Conservation (phyloP, 352 stramenopile genomes). For the Phytophthora podocarpi region DNA sequence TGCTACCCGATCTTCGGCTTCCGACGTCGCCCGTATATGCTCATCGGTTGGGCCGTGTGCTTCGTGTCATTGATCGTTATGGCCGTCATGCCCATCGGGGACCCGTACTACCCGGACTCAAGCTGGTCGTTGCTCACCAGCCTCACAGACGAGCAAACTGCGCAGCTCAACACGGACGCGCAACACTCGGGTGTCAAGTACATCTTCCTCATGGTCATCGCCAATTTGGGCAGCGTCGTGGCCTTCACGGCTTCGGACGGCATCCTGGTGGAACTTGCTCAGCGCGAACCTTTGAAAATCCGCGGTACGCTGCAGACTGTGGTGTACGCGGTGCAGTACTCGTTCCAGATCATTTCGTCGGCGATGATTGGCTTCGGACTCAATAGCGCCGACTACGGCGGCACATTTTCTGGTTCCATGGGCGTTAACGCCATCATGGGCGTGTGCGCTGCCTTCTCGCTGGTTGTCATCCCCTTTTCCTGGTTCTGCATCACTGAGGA, state of each 20-base stretch:
- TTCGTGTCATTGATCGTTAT: slow-evolving; percentile 34
- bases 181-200: slow-evolving; percentile 40
- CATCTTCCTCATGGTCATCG: slow-evolving; percentile 60
- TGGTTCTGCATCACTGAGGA: slow-evolving; percentile 41
- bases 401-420: slow-evolving; percentile 37
- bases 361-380: slow-evolving; percentile 38
- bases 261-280: slow-evolving; percentile 46
- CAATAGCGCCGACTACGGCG: slow-evolving; percentile 43
- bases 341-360: slow-evolving; percentile 32
- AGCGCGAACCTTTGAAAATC: slow-evolving; percentile 34
- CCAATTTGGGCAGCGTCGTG: slow-evolving; percentile 66
- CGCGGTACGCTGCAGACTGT: slow-evolving; percentile 38
- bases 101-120: slow-evolving; percentile 35
- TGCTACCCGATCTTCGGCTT: slow-evolving; percentile 50
- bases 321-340: slow-evolving; percentile 36
- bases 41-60: slow-evolving; percentile 44
- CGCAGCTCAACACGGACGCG: slow-evolving; percentile 34
- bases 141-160: slow-evolving; percentile 18
- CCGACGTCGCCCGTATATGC: slow-evolving; percentile 38
- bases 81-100: slow-evolving; percentile 26
- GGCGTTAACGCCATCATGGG: slow-evolving; percentile 37
- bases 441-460: slow-evolving; percentile 23
- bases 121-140: slow-evolving; percentile 12
- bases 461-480: slow-evolving; percentile 30
- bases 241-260: slow-evolving; percentile 62